Percentiles rank a stretch among this genome's conserved stretches.
Evolutionary conservation across 257 asterid species (phyloP).

Genomic region (Coffea eugenioides): DNA sequence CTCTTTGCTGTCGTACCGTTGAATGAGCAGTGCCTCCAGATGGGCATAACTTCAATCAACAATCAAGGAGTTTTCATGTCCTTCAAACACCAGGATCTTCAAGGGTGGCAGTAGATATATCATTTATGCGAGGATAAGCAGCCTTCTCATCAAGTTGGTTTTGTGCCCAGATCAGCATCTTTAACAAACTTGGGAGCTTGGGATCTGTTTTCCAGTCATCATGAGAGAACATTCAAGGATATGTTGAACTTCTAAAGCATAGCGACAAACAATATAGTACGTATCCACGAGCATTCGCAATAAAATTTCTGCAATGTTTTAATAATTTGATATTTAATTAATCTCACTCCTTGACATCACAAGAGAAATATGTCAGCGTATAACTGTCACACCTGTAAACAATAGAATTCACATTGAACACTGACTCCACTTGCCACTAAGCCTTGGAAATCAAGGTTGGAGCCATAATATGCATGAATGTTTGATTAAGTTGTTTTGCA

Average conservation of each 20-base stretch:
- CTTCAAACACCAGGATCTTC: slow-evolving; percentile 68
- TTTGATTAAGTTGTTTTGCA: neutral
- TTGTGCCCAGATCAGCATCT: slow-evolving; percentile 78
- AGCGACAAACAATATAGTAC: neutral
- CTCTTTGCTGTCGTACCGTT: slow-evolving; percentile 7
- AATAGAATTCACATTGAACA: neutral
- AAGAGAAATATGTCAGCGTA: neutral
- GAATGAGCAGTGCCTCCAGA: slow-evolving; percentile 3
- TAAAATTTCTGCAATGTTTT: too few species aligned
- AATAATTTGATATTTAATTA: neutral
- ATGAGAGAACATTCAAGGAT: neutral
- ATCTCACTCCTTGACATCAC: neutral
- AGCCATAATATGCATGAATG: neutral
- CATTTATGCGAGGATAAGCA: slow-evolving; percentile 67
- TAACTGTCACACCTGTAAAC: neutral
- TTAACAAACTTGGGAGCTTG: slow-evolving; percentile 83
- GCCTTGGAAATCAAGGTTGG: neutral
- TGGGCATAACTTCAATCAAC: slow-evolving; percentile 3
- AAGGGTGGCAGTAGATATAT: slow-evolving; percentile 62
- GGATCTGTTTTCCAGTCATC: slow-evolving; percentile 60
- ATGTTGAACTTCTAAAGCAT: neutral
- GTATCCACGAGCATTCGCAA: too few species aligned
- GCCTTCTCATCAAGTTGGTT: slow-evolving; percentile 77
- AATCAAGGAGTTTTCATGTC: neutral
- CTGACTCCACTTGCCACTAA: neutral